Conservation (phyloP, 1,139 yeast genomes). For the Debaryomyces singareniensis region DNA sequence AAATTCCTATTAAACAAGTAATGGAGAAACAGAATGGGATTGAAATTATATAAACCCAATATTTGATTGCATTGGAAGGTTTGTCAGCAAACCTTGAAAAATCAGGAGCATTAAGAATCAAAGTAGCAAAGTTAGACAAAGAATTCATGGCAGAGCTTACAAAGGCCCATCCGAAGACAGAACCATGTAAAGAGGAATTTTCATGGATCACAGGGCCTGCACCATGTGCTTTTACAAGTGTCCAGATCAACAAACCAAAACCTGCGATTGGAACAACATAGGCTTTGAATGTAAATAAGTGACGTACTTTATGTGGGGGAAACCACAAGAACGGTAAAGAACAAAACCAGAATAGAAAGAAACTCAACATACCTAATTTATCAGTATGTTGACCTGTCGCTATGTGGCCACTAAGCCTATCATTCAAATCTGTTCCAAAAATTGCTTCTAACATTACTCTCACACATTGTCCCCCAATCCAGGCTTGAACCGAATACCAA, state of each 20-base stretch:
- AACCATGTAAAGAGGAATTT: conserved; percentile 43
- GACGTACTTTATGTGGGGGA: conserved; percentile 76
- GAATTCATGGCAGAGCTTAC: conserved; percentile 73
- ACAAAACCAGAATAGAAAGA: conserved; percentile 72
- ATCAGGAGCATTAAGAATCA: conserved; percentile 85
- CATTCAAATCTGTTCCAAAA: conserved; percentile 53
- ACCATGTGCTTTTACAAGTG: conserved; percentile 68
- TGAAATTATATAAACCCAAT: conserved; percentile 45
- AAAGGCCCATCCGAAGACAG: conserved; percentile 76
- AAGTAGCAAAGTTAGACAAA: conserved; percentile 79
- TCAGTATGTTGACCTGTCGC: conserved; percentile 55
- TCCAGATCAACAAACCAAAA: conserved; percentile 73
- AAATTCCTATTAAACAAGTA: conserved; percentile 79
- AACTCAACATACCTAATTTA: conserved; percentile 38
- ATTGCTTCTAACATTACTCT: conserved; percentile 56
- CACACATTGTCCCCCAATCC: conserved; percentile 80
- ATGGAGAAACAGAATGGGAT: conserved; percentile 75
- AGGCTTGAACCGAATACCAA: conserved; percentile 81
- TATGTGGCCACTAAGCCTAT: conserved; percentile 26
- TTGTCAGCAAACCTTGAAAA: conserved; percentile 72
- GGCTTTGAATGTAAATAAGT: conserved; percentile 75
- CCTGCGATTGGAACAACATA: conserved; percentile 76
- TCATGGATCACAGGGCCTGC: conserved; percentile 63
- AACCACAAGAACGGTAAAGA: conserved; percentile 76
- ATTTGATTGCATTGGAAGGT: conserved; percentile 36